phyloP scores from a whole-genome alignment of 176 grass and related monocot genomes.

The Oryza officinalis region DNA sequence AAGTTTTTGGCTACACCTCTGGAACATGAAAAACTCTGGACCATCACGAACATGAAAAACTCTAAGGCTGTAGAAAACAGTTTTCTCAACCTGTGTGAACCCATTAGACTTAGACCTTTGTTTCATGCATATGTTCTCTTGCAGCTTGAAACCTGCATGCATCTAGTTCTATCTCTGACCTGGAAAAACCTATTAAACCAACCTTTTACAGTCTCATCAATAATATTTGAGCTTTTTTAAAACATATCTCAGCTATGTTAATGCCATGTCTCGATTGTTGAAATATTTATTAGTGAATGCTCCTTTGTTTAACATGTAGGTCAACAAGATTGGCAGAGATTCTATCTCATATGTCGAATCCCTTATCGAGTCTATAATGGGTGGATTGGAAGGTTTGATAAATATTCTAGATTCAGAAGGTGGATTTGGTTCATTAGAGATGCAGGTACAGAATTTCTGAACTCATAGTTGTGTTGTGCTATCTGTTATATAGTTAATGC shows the following conservation, averaged over 20 bases:
- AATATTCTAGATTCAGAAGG: slow-evolving; percentile 99
- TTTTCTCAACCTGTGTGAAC: not conserved
- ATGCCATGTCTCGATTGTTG: not conserved
- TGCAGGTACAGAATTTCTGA: slow-evolving; percentile 75
- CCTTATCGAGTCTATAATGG: slow-evolving; percentile 98
- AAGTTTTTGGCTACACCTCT: not conserved
- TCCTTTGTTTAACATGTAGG: slow-evolving; percentile 44
- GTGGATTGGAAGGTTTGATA: slow-evolving; percentile 96
- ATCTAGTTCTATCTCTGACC: not conserved
- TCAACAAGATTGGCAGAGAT: slow-evolving; percentile 93
- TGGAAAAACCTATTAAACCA: not conserved
- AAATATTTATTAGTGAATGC: slow-evolving; percentile 31
- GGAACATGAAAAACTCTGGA: slow-evolving; percentile 4
- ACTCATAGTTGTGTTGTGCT: slow-evolving; percentile 22
- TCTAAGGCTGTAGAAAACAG: not conserved
- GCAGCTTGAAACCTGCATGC: not conserved
- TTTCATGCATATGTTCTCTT: not conserved
- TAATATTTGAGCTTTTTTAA: not conserved
- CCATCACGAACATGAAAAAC: slow-evolving; percentile 26
- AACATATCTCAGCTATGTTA: not conserved
- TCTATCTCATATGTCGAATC: slow-evolving; percentile 95
- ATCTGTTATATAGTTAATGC: slow-evolving; percentile 10
- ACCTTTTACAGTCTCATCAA: not conserved
- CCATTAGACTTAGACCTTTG: not conserved
- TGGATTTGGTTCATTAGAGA: slow-evolving; percentile 96